A percentile compares a stretch with the other conserved stretches of the same genome.
These are phyloP conservation scores for Fusarium goolgardi DNA, from an alignment of 2,329 filamentous ascomycete genomes.

Conservation along the genomic window DNA sequence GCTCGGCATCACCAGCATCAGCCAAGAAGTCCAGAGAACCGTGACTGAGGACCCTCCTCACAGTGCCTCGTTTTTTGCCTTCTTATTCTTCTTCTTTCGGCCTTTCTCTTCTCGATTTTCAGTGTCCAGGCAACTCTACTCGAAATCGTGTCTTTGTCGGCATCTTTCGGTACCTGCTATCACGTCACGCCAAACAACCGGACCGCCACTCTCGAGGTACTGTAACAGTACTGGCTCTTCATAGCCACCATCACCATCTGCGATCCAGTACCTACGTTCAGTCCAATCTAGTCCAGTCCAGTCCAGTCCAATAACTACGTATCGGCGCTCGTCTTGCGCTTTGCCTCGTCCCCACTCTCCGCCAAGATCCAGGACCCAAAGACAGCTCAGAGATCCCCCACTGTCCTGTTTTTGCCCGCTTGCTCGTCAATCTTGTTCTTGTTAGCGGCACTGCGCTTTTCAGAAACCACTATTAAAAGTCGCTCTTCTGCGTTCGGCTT, in stretches of 20 bases:
- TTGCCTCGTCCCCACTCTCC: conserved; percentile 40
- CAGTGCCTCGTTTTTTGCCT: not conserved
- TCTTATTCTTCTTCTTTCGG: not conserved
- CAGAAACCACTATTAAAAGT: conserved; percentile 9
- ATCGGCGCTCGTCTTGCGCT: conserved; percentile 21
- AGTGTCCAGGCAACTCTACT: conserved; percentile 16
- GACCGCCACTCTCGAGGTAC: conserved; percentile 28
- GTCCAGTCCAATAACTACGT: conserved; percentile 10
- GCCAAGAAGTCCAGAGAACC: conserved; percentile 27
- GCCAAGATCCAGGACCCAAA: conserved; percentile 34
- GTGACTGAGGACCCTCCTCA: conserved; percentile 5
- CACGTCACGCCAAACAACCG: conserved; percentile 30
- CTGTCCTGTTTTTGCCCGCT: conserved; percentile 34
- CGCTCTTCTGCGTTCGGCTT: conserved; percentile 26
- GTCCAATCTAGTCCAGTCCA: not conserved
- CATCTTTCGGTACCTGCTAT: conserved; percentile 14
- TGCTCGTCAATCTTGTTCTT: conserved; percentile 23
- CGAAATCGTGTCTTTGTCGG: conserved; percentile 17
- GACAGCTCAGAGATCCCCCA: conserved; percentile 37
- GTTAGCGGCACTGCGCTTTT: conserved; percentile 25
- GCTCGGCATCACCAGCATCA: conserved; percentile 36
- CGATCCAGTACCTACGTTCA: conserved; percentile 5
- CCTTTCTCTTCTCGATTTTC: conserved; percentile 8
- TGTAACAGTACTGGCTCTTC: conserved; percentile 14
- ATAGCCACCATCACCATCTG: conserved; percentile 35